Evolutionary conservation across 2,329 filamentous ascomycete species (phyloP), one percentile per base, ranked within the genome.

Genomic region (Hypomyces rosellus): DNA sequence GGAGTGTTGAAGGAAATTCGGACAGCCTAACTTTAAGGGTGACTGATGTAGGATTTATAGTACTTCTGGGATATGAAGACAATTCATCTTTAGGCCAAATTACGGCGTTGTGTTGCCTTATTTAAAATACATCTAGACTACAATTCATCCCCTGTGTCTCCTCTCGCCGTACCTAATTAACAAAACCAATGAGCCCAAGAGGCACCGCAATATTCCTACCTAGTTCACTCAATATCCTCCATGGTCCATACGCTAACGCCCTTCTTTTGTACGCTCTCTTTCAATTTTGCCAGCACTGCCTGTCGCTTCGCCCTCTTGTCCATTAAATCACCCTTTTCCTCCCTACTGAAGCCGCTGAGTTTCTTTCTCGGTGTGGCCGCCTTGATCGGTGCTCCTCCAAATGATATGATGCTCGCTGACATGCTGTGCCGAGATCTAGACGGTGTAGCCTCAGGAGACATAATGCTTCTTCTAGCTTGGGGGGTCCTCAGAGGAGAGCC

Each of bases 251-350:
- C 74, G 51, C 65, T 71, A 3, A 74, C 73, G 8, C 77, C 77
- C 45, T 68, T 71, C 63, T 73, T 74, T 59, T 74, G 69, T 33
- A 81, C 67, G 54, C 69, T 74, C 5, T 57, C 63, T 65, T 69
- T 74, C 46, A 85, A 63, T 62, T 77, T 78, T 33, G 67, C 67
- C 25, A 81, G 66, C 8, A 82, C 74, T 3, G 71, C 75, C 58
- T 74, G 74, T 57, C 80, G 71, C 54, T 70, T 75, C n/a, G 72
- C 72, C 54, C 74, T 67, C 64, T 77, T 80, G 51, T 74, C 71
- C 65, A 75, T 80, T 50, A 85, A 63, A 25, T 72, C 71, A 25
- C 67, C 68, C 69, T 82, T 84, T 62, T 86, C 83, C 47, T 76
- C 73, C 33, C 71, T 69, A 51, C 74, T 81, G 57, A 81, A 85